phyloP scores from a whole-genome alignment of 208 protist species.

The Herpetomonas tarakana region DNA sequence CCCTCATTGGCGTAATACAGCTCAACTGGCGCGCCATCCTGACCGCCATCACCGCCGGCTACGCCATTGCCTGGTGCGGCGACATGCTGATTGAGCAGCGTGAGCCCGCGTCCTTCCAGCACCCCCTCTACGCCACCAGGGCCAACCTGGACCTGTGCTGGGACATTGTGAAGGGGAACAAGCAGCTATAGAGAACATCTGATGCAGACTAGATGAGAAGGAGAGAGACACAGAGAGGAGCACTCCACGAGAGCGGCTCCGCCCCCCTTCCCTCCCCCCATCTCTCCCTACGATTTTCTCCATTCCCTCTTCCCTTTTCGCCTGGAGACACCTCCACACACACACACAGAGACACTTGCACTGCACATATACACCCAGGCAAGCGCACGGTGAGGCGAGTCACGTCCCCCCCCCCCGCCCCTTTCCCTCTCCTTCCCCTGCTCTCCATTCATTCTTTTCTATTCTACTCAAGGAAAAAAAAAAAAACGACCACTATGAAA shows the following conservation, averaged over 20 bases:
- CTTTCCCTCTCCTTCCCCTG: too few relatives aligned
- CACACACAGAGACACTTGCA: constrained; percentile 1
- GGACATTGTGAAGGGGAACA: constrained; percentile 20
- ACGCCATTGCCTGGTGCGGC: constrained; percentile 19
- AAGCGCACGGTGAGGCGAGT: too few relatives aligned
- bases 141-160: constrained; percentile 25
- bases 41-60: constrained; percentile 9
- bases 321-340: not conserved
- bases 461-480: too few relatives aligned
- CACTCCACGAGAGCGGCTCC: not conserved
- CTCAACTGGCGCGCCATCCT: constrained; percentile 1
- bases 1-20: constrained; percentile 1
- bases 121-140: constrained; percentile 31
- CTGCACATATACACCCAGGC: not conserved
- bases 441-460: too few relatives aligned
- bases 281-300: constrained; percentile 7
- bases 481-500: too few relatives aligned
- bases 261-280: too few relatives aligned
- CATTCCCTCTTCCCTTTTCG: constrained; percentile 5
- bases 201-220: constrained; percentile 7
- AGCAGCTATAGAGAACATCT: not conserved
- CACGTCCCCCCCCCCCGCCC: too few relatives aligned
- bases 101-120: constrained; percentile 23
- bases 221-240: constrained; percentile 4
- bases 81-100: constrained; percentile 25